A percentile compares a stretch with the other conserved stretches of the same genome.
phyloP scores from a whole-genome alignment of 108 stramenopile genomes.

The Fistulifera solaris region DNA sequence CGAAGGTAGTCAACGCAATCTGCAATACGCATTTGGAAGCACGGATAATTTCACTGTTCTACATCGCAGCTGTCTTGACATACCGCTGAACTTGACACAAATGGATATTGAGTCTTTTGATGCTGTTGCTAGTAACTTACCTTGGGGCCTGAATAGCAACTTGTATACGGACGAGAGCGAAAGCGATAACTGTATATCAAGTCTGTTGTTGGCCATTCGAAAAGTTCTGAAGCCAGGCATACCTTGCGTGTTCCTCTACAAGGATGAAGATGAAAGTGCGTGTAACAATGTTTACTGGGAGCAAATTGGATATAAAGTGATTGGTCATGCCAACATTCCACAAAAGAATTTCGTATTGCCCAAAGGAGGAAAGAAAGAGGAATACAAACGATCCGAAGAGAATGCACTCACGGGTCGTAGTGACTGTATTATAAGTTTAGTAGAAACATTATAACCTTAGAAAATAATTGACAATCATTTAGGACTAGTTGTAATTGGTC shows the following conservation, averaged over 20 bases:
- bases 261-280: no score
- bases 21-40: slow-evolving; percentile 20
- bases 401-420: neutral
- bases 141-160: slow-evolving; percentile 36
- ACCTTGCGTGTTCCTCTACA: no score
- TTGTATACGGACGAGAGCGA: neutral
- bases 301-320: neutral
- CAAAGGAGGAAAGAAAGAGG: neutral
- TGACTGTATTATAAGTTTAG: neutral
- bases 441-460: neutral
- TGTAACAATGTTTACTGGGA: neutral
- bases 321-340: slow-evolving; percentile 2
- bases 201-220: neutral
- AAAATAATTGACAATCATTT: no score
- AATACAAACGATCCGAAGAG: neutral
- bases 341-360: neutral
- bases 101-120: slow-evolving; percentile 9
- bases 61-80: neutral
- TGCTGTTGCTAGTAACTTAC: slow-evolving; percentile 55
- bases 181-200: neutral
- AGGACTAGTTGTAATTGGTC: no score
- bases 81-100: neutral
- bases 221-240: no score
- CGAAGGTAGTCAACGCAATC: slow-evolving; percentile 31
- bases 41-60: neutral